A percentile compares a stretch with the other conserved stretches of the same genome.
Evolutionary conservation across 768 basidiomycete genomes (phyloP).

Genomic region (Trametes maxima): DNA sequence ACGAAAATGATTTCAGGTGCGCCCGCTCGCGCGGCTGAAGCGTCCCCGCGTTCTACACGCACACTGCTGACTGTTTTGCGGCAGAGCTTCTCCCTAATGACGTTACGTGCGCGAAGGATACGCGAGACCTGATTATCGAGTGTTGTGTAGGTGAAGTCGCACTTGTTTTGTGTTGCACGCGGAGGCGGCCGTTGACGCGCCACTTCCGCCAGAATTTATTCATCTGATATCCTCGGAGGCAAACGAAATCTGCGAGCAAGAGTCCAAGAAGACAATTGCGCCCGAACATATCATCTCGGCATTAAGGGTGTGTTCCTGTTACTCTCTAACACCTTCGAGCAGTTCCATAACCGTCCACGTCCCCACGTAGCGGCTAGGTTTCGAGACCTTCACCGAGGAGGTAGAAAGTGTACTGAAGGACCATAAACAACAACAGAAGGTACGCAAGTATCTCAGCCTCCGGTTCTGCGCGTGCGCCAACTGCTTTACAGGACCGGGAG

Average conservation of each 20-base stretch:
- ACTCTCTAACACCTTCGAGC: background rate
- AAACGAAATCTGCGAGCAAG: conserved; percentile 97
- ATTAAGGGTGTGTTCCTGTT: conserved; percentile 63
- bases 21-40: conserved; percentile 3
- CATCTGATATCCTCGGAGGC: conserved; percentile 97
- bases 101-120: conserved; percentile 91
- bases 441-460: conserved; percentile 38
- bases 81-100: conserved; percentile 89
- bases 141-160: conserved; percentile 95
- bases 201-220: conserved; percentile 80
- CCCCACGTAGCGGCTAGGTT: conserved; percentile 75
- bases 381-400: conserved; percentile 87
- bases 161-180: conserved; percentile 1
- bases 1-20: conserved; percentile 94
- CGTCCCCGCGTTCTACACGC: conserved; percentile 1
- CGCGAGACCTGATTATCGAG: conserved; percentile 94
- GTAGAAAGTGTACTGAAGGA: conserved; percentile 93
- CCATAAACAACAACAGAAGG: conserved; percentile 96
- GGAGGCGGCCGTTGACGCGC: conserved; percentile 8
- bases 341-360: background rate
- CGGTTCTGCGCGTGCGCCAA: background rate
- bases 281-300: conserved; percentile 96
- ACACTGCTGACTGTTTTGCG: conserved; percentile 6
- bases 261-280: conserved; percentile 98
- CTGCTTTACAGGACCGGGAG: conserved; percentile 69